A percentile compares a stretch with the other conserved stretches of the same genome.
phyloP scores from a whole-genome alignment of 1,139 yeast genomes.

The Yamadazyma diddensiae region DNA sequence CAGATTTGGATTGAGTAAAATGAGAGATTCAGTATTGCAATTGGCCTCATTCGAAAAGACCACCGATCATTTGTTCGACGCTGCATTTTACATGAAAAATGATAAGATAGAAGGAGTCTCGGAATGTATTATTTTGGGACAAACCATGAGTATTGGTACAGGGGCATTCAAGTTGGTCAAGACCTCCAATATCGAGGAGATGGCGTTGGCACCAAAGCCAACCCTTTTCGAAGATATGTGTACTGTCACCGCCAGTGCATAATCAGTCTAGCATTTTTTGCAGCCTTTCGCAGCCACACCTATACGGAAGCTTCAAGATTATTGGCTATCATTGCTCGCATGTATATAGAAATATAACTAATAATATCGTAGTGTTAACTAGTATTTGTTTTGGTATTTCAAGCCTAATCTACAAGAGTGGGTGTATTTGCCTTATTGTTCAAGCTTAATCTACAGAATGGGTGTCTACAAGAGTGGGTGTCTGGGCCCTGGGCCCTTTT shows the following conservation, averaged over 20 bases:
- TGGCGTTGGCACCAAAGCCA: conserved; percentile 48
- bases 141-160: conserved; percentile 96
- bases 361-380: too few relatives aligned
- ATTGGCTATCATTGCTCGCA: too few relatives aligned
- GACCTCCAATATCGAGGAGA: conserved; percentile 44
- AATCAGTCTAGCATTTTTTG: too few relatives aligned
- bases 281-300: too few relatives aligned
- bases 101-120: conserved; percentile 97
- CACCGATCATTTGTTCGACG: conserved; percentile 96
- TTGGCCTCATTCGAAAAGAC: conserved; percentile 98
- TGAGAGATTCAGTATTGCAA: conserved; percentile 97
- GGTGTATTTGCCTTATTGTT: too few relatives aligned
- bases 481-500: too few relatives aligned
- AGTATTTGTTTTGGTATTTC: too few relatives aligned
- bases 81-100: conserved; percentile 95
- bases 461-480: too few relatives aligned
- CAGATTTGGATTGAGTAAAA: conserved; percentile 94
- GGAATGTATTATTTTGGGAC: conserved; percentile 96
- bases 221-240: conserved; percentile 54
- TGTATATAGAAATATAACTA: too few relatives aligned
- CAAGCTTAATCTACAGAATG: too few relatives aligned
- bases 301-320: too few relatives aligned
- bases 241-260: conserved; percentile 16
- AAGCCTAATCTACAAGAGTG: too few relatives aligned
- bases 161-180: conserved; percentile 90